A percentile compares a stretch with the other conserved stretches of the same genome.
These are phyloP conservation scores for Amphichorda felina DNA, from an alignment of 2,329 filamentous ascomycete genomes.

Conservation along the genomic window DNA sequence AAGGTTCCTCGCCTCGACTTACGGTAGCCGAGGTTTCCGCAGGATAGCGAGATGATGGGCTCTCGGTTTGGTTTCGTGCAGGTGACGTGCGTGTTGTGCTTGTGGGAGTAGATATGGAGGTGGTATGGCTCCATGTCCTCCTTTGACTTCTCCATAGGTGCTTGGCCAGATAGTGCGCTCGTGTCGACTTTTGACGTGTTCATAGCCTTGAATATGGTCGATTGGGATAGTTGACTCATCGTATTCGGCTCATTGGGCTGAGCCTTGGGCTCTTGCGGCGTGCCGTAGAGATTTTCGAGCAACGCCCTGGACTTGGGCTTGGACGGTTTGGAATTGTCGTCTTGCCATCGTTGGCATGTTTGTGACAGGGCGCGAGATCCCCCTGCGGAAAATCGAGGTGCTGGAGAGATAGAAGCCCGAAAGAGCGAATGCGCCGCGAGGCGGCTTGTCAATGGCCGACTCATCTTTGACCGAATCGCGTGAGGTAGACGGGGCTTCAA, in stretches of 20 bases:
- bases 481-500: too few species aligned
- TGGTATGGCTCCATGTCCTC: conserved; percentile 57
- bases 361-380: conserved; percentile 26
- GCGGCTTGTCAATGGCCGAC: conserved; percentile 27
- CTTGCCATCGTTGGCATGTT: conserved; percentile 18
- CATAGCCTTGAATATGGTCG: conserved; percentile 25
- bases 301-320: conserved; percentile 16
- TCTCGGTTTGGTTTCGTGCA: conserved; percentile 72
- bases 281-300: conserved; percentile 21
- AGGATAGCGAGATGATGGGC: conserved; percentile 67
- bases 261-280: conserved; percentile 8
- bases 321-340: conserved; percentile 5
- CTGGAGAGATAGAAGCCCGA: conserved; percentile 10
- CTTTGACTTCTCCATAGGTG: conserved; percentile 10
- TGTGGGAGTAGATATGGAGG: conserved; percentile 75
- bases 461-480: conserved; percentile 28
- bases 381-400: conserved; percentile 9
- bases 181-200: conserved; percentile 20
- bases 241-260: conserved; percentile 9
- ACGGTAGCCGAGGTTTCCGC: conserved; percentile 84
- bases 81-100: conserved; percentile 93
- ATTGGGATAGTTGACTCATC: conserved; percentile 22
- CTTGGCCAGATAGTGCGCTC: conserved; percentile 12
- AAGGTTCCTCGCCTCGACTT: conserved; percentile 73
- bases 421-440: conserved; percentile 27